phyloP scores from a whole-genome alignment of 2,329 filamentous ascomycete genomes.

The Alternaria alternata region DNA sequence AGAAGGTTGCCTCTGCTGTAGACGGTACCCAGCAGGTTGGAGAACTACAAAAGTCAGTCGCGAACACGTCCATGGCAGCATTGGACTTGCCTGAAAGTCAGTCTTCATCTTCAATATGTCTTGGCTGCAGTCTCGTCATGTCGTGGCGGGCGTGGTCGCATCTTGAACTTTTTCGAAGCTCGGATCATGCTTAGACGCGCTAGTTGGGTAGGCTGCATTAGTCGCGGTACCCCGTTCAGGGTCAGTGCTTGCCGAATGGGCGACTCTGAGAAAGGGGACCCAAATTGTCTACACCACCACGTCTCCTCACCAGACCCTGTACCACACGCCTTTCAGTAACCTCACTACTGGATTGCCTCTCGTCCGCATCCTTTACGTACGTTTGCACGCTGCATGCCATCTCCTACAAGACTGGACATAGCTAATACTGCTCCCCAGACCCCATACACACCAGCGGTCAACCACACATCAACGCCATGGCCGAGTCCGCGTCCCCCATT shows the following conservation, averaged over 20 bases:
- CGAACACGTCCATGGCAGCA: neutral
- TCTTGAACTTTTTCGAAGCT: constrained; percentile 46
- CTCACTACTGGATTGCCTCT: constrained; percentile 4
- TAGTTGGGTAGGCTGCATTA: constrained; percentile 31
- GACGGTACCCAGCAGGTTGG: constrained; percentile 96
- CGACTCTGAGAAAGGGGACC: constrained; percentile 50
- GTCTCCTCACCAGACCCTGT: constrained; percentile 23
- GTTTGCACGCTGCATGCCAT: neutral
- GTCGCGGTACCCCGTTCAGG: constrained; percentile 47
- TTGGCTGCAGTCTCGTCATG: constrained; percentile 18
- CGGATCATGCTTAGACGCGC: constrained; percentile 14
- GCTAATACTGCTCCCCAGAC: constrained; percentile 34
- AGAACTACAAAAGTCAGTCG: constrained; percentile 74
- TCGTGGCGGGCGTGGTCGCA: constrained; percentile 34
- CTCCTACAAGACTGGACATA: neutral
- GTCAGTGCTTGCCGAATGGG: constrained; percentile 50
- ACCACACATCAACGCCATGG: constrained; percentile 57
- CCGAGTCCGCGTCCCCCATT: constrained; percentile 72
- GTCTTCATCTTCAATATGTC: constrained; percentile 80
- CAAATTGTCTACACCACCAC: constrained; percentile 47
- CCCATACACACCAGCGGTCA: constrained; percentile 26
- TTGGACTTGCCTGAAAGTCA: constrained; percentile 82
- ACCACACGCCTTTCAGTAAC: constrained; percentile 17
- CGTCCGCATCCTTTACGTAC: constrained; percentile 7
- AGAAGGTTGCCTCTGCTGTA: constrained; percentile 98